A percentile compares a stretch with the other conserved stretches of the same genome.
Conservation (phyloP, 2,329 filamentous ascomycete species). For the Diatrype stigma region DNA sequence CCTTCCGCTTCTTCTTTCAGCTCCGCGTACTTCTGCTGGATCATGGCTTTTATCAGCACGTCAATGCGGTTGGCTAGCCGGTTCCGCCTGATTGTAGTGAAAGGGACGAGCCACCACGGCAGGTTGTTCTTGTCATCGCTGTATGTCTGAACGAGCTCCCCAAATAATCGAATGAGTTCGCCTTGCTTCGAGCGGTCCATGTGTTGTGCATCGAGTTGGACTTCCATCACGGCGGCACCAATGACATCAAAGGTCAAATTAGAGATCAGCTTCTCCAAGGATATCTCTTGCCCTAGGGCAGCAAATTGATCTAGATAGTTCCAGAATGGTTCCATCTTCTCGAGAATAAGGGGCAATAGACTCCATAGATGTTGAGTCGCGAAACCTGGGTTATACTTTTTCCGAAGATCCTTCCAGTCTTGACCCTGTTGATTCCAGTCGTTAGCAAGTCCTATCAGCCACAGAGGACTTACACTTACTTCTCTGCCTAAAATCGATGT, state of each 20-base stretch:
- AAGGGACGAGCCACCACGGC: conserved; percentile 17
- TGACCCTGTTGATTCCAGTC: conserved; percentile 14
- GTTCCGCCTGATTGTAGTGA: conserved; percentile 5
- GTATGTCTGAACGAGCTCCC: conserved; percentile 23
- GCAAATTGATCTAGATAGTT: conserved; percentile 26
- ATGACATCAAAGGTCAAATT: conserved; percentile 38
- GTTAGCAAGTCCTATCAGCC: conserved; percentile 12
- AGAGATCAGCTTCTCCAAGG: conserved; percentile 19
- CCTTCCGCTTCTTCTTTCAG: conserved; percentile 8
- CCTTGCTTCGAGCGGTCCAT: conserved; percentile 19
- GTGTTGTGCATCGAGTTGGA: conserved; percentile 30
- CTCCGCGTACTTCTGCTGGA: conserved; percentile 21
- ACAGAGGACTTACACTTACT: conserved; percentile 12
- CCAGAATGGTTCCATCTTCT: conserved; percentile 29
- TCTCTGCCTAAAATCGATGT: conserved; percentile 12
- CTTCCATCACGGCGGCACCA: conserved; percentile 30
- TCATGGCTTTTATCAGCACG: conserved; percentile 16
- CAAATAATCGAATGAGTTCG: conserved; percentile 27
- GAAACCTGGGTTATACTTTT: conserved; percentile 34
- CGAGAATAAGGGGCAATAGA: conserved; percentile 31
- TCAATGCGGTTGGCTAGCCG: conserved; percentile 17
- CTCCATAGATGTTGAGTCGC: conserved; percentile 33
- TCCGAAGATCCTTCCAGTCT: conserved; percentile 30
- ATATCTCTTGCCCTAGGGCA: conserved; percentile 21
- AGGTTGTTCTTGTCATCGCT: conserved; percentile 13